These are phyloP conservation scores for Neohortaea acidophila DNA, from an alignment of 495 filamentous ascomycete genomes.

Conservation along the genomic window DNA sequence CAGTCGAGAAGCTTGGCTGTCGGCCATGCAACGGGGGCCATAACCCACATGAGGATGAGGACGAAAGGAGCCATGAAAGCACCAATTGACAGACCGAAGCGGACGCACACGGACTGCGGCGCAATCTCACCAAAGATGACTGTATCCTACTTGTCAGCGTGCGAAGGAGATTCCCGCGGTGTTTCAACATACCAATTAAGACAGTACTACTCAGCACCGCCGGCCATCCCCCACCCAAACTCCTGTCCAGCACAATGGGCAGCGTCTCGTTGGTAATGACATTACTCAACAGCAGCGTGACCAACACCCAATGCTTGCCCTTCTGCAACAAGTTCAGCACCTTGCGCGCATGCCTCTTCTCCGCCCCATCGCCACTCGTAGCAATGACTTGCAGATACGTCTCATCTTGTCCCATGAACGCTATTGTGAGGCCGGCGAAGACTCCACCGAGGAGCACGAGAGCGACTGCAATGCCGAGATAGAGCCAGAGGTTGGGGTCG, in stretches of 20 bases:
- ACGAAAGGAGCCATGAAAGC: constrained; percentile 88
- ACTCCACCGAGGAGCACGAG: constrained; percentile 78
- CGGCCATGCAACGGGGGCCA: constrained; percentile 75
- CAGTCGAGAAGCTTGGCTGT: constrained; percentile 80
- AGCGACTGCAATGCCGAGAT: constrained; percentile 49
- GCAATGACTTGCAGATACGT: constrained; percentile 93
- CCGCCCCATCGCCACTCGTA: constrained; percentile 62
- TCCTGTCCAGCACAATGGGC: constrained; percentile 86
- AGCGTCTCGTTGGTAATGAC: constrained; percentile 98
- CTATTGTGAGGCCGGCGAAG: constrained; percentile 95
- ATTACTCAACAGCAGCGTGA: constrained; percentile 84
- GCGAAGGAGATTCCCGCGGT: neutral
- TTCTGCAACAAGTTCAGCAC: constrained; percentile 68
- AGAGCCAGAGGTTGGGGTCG: constrained; percentile 52
- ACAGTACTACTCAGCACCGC: constrained; percentile 85
- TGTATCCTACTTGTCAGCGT: constrained; percentile 21
- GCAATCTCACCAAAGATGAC: constrained; percentile 97
- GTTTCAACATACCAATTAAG: constrained; percentile 56
- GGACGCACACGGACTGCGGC: constrained; percentile 89
- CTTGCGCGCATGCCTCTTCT: constrained; percentile 65
- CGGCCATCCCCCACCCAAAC: constrained; percentile 85
- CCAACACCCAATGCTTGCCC: constrained; percentile 98
- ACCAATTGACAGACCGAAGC: constrained; percentile 92
- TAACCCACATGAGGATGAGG: constrained; percentile 75
- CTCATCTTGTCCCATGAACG: constrained; percentile 83